These are phyloP conservation scores for Thermomyces lanuginosus DNA, from an alignment of 2,329 filamentous ascomycete genomes.

Conservation along the genomic window DNA sequence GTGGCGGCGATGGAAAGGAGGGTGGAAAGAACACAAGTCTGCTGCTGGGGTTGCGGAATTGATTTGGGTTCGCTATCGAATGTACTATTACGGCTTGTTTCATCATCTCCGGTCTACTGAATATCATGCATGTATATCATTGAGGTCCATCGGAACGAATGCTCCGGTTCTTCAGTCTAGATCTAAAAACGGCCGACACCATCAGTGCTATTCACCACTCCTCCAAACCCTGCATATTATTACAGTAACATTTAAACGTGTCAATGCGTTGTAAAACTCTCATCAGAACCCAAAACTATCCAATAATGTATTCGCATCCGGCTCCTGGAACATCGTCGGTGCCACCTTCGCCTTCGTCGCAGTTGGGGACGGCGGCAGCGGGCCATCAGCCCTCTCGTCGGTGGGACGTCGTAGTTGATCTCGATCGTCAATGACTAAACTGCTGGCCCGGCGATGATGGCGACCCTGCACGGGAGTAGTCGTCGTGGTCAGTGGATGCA, in stretches of 20 bases:
- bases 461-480: constrained; percentile 11
- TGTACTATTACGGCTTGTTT: too few relatives aligned
- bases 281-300: constrained; percentile 79
- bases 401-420: constrained; percentile 1
- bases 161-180: too few relatives aligned
- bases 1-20: constrained; percentile 38
- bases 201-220: too few relatives aligned
- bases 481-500: constrained; percentile 11
- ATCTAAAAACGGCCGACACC: too few relatives aligned
- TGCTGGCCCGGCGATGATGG: constrained; percentile 50
- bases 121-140: too few relatives aligned
- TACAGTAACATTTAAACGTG: too few relatives aligned
- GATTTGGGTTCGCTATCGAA: constrained; percentile 7
- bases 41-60: constrained; percentile 48
- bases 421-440: constrained; percentile 61
- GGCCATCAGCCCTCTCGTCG: constrained; percentile 14
- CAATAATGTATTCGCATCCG: constrained; percentile 72
- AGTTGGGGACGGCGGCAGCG: constrained; percentile 1
- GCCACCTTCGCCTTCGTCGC: constrained; percentile 29
- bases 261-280: neutral
- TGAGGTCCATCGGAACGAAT: too few relatives aligned
- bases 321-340: constrained; percentile 73
- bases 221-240: too few relatives aligned
- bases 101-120: too few relatives aligned
- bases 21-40: constrained; percentile 50